A percentile compares a stretch with the other conserved stretches of the same genome.
These are phyloP conservation scores for Tilletia horrida DNA, from an alignment of 1,284 basidiomycete species.

Conservation along the genomic window DNA sequence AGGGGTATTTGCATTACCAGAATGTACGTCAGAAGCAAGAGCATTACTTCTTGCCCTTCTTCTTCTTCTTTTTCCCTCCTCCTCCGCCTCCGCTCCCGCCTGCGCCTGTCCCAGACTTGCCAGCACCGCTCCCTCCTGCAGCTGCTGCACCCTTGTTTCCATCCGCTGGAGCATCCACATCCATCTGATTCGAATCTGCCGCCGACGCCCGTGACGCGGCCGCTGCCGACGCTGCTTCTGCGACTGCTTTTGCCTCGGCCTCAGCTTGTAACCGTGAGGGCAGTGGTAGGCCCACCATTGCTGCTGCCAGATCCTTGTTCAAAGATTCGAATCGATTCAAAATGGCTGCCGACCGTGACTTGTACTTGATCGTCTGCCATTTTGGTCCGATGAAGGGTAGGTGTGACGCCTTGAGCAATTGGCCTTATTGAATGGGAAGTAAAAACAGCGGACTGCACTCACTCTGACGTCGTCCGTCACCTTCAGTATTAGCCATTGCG, in stretches of 20 bases:
- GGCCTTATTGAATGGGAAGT: not conserved
- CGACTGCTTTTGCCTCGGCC: slow-evolving; percentile 2
- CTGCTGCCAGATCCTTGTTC: slow-evolving; percentile 14
- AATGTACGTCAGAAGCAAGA: no score
- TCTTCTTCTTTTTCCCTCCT: slow-evolving; percentile 19
- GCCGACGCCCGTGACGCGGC: not conserved
- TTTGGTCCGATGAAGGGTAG: not conserved
- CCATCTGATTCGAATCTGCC: not conserved
- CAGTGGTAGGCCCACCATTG: slow-evolving; percentile 8
- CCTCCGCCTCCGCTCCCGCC: not conserved
- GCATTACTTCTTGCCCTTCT: slow-evolving; percentile 17
- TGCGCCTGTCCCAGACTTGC: not conserved
- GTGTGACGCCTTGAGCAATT: not conserved
- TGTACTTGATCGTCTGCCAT: slow-evolving; percentile 15
- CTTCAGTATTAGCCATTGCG: slow-evolving; percentile 40
- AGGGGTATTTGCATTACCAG: no score
- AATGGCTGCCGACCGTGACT: slow-evolving; percentile 14
- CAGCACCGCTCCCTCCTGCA: not conserved
- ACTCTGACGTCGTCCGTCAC: slow-evolving; percentile 43
- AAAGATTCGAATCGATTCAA: slow-evolving; percentile 19
- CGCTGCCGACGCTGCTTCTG: not conserved
- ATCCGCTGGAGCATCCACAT: not conserved
- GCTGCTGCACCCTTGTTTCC: not conserved
- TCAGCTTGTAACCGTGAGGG: slow-evolving; percentile 18
- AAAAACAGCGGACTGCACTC: slow-evolving; percentile 8